Conservation (phyloP, 2,329 filamentous ascomycete genomes). For the Microascus cirrosus region DNA sequence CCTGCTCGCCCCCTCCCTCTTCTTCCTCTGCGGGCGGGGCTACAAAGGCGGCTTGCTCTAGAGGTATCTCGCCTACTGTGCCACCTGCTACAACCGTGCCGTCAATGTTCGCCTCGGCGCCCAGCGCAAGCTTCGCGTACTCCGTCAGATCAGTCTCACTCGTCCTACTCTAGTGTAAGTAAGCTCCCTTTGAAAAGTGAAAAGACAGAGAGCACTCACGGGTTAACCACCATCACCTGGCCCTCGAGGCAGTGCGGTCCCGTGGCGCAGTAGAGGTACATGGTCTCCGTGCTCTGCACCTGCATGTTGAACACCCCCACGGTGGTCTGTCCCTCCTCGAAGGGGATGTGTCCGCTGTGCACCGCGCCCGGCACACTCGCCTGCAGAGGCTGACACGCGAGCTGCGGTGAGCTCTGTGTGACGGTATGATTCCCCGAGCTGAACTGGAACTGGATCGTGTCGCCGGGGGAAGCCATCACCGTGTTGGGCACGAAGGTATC, state of each 20-base stretch:
- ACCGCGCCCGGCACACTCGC: slow-evolving; percentile 17
- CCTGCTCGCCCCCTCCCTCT: neutral
- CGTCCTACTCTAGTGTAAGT: neutral
- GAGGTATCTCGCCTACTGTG: slow-evolving; percentile 15
- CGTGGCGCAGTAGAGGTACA: slow-evolving; percentile 40
- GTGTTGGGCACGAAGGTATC: slow-evolving; percentile 24
- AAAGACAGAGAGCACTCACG: slow-evolving; percentile 16
- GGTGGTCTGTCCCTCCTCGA: slow-evolving; percentile 18
- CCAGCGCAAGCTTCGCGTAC: slow-evolving; percentile 13
- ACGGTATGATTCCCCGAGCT: slow-evolving; percentile 30
- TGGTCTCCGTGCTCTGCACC: slow-evolving; percentile 28
- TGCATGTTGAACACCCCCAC: slow-evolving; percentile 35
- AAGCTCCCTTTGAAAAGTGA: neutral
- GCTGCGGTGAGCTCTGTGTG: slow-evolving; percentile 23
- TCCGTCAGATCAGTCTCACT: slow-evolving; percentile 17
- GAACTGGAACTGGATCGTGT: slow-evolving; percentile 31
- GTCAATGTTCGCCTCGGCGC: slow-evolving; percentile 13
- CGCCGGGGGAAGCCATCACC: slow-evolving; percentile 20
- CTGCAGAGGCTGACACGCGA: slow-evolving; percentile 26
- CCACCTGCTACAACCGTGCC: slow-evolving; percentile 15
- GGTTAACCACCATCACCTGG: slow-evolving; percentile 40
- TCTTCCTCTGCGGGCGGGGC: slow-evolving; percentile 4
- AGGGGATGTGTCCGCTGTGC: slow-evolving; percentile 29
- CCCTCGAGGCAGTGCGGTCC: slow-evolving; percentile 35
- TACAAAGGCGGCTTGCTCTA: slow-evolving; percentile 16